Conservation (phyloP, 108 stramenopile genomes). For the Nitzschia palea region DNA sequence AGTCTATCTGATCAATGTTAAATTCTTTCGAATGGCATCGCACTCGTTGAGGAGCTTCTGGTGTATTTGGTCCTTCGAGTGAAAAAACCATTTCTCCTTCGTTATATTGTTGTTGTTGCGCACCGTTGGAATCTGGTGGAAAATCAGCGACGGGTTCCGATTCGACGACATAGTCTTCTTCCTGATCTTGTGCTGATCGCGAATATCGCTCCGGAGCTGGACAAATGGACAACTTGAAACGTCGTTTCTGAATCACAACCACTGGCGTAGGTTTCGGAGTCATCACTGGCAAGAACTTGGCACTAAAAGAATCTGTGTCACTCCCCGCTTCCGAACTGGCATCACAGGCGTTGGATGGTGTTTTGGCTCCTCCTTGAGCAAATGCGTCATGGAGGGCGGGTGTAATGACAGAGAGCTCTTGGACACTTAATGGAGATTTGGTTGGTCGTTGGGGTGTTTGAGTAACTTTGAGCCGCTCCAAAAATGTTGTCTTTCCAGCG, state of each 20-base stretch:
- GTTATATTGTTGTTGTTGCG: background rate
- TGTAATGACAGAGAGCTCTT: background rate
- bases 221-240: conserved; percentile 30
- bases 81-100: background rate
- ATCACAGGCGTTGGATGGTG: background rate
- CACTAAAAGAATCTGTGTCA: conserved; percentile 1
- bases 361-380: conserved; percentile 22
- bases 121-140: background rate
- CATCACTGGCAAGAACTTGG: background rate
- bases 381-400: conserved; percentile 21
- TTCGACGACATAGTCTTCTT: conserved; percentile 23
- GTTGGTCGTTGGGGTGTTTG: conserved; percentile 39
- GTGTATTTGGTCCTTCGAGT: background rate
- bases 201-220: conserved; percentile 53
- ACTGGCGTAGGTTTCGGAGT: conserved; percentile 5
- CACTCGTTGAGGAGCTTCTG: conserved; percentile 19
- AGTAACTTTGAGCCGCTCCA: conserved; percentile 85
- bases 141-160: background rate
- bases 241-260: background rate
- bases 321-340: background rate
- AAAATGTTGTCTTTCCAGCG: conserved; percentile 69
- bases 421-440: background rate
- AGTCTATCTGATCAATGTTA: conserved; percentile 36
- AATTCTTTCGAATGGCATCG: conserved; percentile 51
- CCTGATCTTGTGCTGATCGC: conserved; percentile 27